phyloP scores from a whole-genome alignment of 129 eudicot species.

The Pulicaria dysenterica region DNA sequence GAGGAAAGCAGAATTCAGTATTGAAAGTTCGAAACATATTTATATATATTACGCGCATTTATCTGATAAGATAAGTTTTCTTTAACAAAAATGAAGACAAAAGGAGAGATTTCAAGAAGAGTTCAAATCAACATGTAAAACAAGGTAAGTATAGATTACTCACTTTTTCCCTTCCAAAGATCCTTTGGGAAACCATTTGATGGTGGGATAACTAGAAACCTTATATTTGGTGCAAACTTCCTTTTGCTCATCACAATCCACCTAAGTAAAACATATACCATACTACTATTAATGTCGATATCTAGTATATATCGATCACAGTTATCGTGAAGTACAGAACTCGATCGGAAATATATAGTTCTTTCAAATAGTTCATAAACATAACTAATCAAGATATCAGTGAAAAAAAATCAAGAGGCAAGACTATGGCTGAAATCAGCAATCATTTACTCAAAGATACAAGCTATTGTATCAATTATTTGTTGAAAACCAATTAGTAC shows the following conservation, averaged over 20 bases:
- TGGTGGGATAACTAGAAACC: constrained; percentile 75
- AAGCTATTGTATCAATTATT: neutral
- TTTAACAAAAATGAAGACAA: neutral
- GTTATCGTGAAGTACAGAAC: too few species aligned
- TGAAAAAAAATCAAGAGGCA: neutral
- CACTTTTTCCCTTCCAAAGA: constrained; percentile 84
- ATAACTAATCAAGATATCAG: neutral
- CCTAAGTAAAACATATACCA: constrained; percentile 41
- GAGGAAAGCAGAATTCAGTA: constrained; percentile 10
- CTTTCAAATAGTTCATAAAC: neutral
- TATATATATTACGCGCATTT: neutral
- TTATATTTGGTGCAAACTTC: constrained; percentile 70
- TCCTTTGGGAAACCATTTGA: constrained; percentile 89
- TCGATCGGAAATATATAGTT: too few species aligned
- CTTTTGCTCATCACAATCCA: constrained; percentile 93
- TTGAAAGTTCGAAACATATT: neutral
- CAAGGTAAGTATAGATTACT: constrained; percentile 19
- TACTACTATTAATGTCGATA: neutral
- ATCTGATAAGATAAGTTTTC: neutral
- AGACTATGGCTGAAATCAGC: neutral
- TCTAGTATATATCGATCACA: neutral
- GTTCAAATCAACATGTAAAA: neutral
- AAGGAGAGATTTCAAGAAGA: neutral
- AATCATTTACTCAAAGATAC: neutral
- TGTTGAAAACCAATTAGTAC: too few species aligned